A percentile compares a stretch with the other conserved stretches of the same genome.
phyloP scores from a whole-genome alignment of 768 basidiomycete species.

The Mycena pura region DNA sequence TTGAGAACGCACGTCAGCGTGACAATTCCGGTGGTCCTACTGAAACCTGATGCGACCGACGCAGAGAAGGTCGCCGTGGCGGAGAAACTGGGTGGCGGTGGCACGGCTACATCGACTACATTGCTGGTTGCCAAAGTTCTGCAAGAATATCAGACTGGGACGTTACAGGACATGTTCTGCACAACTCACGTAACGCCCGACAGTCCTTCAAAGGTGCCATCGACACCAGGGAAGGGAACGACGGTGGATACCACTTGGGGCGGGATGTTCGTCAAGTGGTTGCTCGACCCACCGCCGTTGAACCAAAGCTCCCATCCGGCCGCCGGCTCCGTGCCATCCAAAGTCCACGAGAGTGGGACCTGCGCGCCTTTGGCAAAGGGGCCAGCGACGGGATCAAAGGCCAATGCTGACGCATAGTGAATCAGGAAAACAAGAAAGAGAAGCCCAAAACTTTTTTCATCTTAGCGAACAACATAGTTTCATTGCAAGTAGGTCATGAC shows the following conservation, averaged over 20 bases:
- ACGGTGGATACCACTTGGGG: background rate
- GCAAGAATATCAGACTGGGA: background rate
- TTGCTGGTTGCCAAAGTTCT: conserved; percentile 19
- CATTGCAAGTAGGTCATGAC: background rate
- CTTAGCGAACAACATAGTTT: no score
- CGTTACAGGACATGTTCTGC: background rate
- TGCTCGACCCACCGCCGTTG: background rate
- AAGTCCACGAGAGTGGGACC: conserved; percentile 15
- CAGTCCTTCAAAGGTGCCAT: conserved; percentile 20
- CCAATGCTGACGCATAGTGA: conserved; percentile 2
- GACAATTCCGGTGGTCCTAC: background rate
- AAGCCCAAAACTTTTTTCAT: background rate
- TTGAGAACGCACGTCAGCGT: background rate
- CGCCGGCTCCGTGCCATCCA: conserved; percentile 21
- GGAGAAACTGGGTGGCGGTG: background rate
- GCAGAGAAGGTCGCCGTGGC: conserved; percentile 15
- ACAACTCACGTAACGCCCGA: conserved; percentile 11
- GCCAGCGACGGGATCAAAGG: conserved; percentile 12
- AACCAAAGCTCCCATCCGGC: conserved; percentile 26
- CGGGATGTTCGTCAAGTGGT: conserved; percentile 4
- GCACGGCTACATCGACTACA: conserved; percentile 9
- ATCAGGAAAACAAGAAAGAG: conserved; percentile 10
- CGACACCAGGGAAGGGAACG: conserved; percentile 23
- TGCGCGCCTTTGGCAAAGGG: conserved; percentile 14
- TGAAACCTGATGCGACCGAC: background rate